A percentile compares a stretch with the other conserved stretches of the same genome.
phyloP scores from a whole-genome alignment of 371 early-diverging fungal genomes.

The Apophysomyces trapeziformis region DNA sequence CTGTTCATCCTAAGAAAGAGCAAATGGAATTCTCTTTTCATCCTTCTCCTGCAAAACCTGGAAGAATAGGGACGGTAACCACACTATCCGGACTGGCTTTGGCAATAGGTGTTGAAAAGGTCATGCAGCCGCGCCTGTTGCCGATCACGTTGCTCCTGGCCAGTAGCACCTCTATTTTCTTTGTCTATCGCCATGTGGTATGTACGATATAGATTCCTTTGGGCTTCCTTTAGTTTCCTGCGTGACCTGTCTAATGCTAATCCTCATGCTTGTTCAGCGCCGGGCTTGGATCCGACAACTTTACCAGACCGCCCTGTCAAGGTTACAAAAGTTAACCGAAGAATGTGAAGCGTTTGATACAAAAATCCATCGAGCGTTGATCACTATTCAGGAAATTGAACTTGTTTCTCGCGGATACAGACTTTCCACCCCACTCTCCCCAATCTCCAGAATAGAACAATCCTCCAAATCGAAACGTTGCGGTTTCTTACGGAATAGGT shows the following conservation, averaged over 20 bases:
- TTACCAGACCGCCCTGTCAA: conserved; percentile 54
- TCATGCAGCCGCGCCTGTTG: conserved; percentile 20
- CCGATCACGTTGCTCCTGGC: conserved; percentile 33
- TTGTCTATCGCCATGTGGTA: conserved; percentile 48
- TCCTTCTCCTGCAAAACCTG: conserved; percentile 15
- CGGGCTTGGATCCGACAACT: conserved; percentile 54
- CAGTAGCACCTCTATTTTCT: conserved; percentile 38
- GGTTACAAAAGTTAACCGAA: conserved; percentile 52
- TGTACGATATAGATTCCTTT: conserved; percentile 3
- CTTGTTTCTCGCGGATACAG: conserved; percentile 75
- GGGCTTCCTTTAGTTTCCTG: background rate
- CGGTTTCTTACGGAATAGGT: conserved; percentile 32
- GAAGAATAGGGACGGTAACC: conserved; percentile 18
- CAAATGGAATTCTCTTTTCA: conserved; percentile 23
- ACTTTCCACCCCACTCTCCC: conserved; percentile 64
- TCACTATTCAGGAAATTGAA: conserved; percentile 74
- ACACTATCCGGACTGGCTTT: conserved; percentile 20
- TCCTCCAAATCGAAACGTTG: conserved; percentile 59
- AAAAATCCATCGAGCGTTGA: conserved; percentile 63
- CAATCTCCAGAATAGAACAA: conserved; percentile 72
- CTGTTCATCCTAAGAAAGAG: conserved; percentile 47
- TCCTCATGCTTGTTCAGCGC: conserved; percentile 32
- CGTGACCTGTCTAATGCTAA: background rate
- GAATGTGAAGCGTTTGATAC: conserved; percentile 59
- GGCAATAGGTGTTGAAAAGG: conserved; percentile 24